Evolutionary conservation across 768 basidiomycete species (phyloP), one percentile per base, ranked within the genome.

Genomic region (Trametes maxima): DNA sequence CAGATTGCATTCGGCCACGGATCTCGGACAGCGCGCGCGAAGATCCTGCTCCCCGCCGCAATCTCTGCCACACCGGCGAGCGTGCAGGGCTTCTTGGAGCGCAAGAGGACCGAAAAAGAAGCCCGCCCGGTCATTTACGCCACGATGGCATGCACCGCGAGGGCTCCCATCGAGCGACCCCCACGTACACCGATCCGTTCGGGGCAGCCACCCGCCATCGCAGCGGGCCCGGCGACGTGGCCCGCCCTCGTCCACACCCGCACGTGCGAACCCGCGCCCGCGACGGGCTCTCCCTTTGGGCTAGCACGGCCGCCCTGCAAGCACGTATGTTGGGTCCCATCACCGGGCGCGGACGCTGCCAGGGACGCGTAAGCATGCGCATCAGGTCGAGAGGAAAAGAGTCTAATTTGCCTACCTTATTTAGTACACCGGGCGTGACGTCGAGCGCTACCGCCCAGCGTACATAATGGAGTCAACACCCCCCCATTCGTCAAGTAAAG

Each of bases 11-110:
- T 56, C 56, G 28, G 42, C 43, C 35, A 50, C 49, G 60, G 60
- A 62, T 62, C 60, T 62, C 42, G 60, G 13, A 33, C 46, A 17
- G 5, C 14, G 53, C 16, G 43, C 35, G 36, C 39, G 54, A 62
- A 61, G 60, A 62, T 62, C 60, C n/a, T 21, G 40, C 16, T 3
- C 11, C 19, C 19, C 25, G 22, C 21, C 48, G 39, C 43, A 55
- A 62, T 62, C 60, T 62, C 35, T n/a, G 54, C 46, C 25, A 37
- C 44, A 43, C n/a, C n/a, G n/a, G n/a, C n/a, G n/a, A n/a, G n/a
- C n/a, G n/a, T n/a, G n/a, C n/a, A n/a, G n/a, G n/a, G n/a, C n/a
- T n/a, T n/a, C n/a, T 33, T 33, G 21, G 25, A 7, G 13, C 13
- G 44, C 33, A 19, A 37, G 36, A 21, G 43, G 14, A 1, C 43